phyloP scores from a whole-genome alignment of 805 yeast genomes.

The Ogataea nonfermentans region DNA sequence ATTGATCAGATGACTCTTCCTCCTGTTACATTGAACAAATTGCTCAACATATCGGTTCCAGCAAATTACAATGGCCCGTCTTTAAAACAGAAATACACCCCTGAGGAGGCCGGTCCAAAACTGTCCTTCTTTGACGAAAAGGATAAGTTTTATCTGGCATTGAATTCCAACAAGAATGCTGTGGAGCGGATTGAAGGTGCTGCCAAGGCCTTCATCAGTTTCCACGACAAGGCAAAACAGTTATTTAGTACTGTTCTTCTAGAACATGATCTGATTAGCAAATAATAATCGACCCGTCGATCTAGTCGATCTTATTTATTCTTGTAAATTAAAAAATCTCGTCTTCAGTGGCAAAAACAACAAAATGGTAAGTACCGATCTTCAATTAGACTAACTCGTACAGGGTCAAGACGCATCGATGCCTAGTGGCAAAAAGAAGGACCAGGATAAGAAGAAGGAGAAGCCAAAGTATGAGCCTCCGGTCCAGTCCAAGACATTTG shows the following conservation, averaged over 20 bases:
- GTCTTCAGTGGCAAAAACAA: slow-evolving; percentile 12
- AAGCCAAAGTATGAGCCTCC: slow-evolving; percentile 99
- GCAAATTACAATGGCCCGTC: slow-evolving; percentile 26
- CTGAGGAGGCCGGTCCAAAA: slow-evolving; percentile 26
- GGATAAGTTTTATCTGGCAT: slow-evolving; percentile 16
- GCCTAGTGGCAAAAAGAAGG: slow-evolving; percentile 36
- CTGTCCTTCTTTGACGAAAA: slow-evolving; percentile 23
- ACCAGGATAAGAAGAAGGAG: slow-evolving; percentile 54
- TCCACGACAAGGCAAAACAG: slow-evolving; percentile 17
- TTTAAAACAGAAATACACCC: slow-evolving; percentile 17
- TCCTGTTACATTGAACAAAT: slow-evolving; percentile 28
- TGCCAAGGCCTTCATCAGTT: slow-evolving; percentile 14
- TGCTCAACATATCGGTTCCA: slow-evolving; percentile 27
- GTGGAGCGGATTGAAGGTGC: slow-evolving; percentile 23
- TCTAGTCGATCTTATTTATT: slow-evolving; percentile 1
- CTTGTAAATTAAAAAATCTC: slow-evolving; percentile 2
- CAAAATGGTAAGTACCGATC: slow-evolving; percentile 18
- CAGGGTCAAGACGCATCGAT: slow-evolving; percentile 37
- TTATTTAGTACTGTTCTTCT: slow-evolving; percentile 17
- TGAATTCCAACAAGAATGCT: slow-evolving; percentile 20
- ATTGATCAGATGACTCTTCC: slow-evolving; percentile 38
- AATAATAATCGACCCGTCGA: slow-evolving; percentile 6
- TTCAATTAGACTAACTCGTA: slow-evolving; percentile 11
- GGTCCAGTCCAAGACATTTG: slow-evolving; percentile 81
- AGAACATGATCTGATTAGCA: slow-evolving; percentile 12